These are phyloP conservation scores for Gracilaria domingensis DNA, from an alignment of 23 red algal species.

Conservation along the genomic window DNA sequence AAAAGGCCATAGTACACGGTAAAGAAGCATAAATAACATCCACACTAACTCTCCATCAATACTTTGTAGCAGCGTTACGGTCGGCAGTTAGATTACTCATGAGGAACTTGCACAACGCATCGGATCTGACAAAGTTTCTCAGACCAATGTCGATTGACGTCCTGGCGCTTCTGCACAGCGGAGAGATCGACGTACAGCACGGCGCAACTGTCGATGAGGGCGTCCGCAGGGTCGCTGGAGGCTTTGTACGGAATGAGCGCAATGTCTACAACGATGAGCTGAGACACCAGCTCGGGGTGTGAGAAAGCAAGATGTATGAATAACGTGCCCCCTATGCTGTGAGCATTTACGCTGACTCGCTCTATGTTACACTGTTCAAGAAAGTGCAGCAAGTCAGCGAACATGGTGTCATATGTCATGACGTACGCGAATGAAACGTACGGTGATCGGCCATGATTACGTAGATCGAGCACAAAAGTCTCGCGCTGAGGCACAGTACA, in stretches of 20 bases:
- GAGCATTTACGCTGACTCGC: conserved; percentile 61
- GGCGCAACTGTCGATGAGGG: neutral
- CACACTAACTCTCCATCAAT: conserved; percentile 37
- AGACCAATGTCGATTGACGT: conserved; percentile 47
- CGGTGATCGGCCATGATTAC: too few species aligned
- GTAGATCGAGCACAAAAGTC: too few species aligned
- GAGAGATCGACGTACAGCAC: conserved; percentile 38
- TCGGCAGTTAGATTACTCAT: conserved; percentile 75
- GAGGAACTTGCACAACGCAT: conserved; percentile 76
- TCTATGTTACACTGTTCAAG: conserved; percentile 38
- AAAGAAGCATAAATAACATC: conserved; percentile 13
- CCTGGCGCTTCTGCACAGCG: conserved; percentile 25
- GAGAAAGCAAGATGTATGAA: conserved; percentile 80
- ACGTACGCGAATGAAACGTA: neutral
- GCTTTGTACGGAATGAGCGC: too few species aligned
- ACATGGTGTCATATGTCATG: conserved; percentile 81
- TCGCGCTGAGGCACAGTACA: too few species aligned
- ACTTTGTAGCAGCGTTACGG: neutral
- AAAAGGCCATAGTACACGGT: conserved; percentile 41
- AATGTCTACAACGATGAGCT: conserved; percentile 90
- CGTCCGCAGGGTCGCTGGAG: conserved; percentile 16
- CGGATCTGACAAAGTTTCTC: conserved; percentile 42
- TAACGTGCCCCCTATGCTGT: conserved; percentile 92
- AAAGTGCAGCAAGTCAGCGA: conserved; percentile 66
- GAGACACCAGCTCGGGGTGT: conserved; percentile 68